Conservation (phyloP, 257 asterid genomes). For the Capsicum chinense region DNA sequence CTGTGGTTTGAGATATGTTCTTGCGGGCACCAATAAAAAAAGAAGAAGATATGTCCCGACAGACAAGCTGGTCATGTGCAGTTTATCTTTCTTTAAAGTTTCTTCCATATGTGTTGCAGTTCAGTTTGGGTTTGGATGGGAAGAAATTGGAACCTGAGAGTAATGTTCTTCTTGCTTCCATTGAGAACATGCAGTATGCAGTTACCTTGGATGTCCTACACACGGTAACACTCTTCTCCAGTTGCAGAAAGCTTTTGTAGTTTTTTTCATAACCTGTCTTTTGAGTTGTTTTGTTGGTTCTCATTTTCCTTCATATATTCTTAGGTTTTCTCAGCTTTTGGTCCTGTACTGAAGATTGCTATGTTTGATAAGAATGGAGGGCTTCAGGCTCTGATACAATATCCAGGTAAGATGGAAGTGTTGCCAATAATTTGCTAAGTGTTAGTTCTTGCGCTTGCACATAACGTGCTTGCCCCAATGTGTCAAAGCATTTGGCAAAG, state of each 20-base stretch:
- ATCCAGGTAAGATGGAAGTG: slow-evolving; percentile 63
- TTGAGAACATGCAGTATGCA: slow-evolving; percentile 98
- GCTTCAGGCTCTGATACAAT: slow-evolving; percentile 88
- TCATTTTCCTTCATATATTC: slow-evolving; percentile 24
- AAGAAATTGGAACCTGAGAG: slow-evolving; percentile 90
- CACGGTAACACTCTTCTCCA: slow-evolving; percentile 54
- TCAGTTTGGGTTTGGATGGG: slow-evolving; percentile 82
- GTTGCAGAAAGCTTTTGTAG: not conserved
- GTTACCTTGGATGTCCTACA: slow-evolving; percentile 90
- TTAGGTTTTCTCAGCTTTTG: slow-evolving; percentile 85
- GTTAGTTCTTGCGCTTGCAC: slow-evolving; percentile 5
- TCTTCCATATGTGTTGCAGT: slow-evolving; percentile 50
- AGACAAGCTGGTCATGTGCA: slow-evolving; percentile 3
- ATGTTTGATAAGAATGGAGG: slow-evolving; percentile 92
- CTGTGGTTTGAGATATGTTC: slow-evolving; percentile 24
- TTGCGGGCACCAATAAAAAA: not conserved
- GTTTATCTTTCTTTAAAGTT: not conserved
- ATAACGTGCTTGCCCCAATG: not conserved
- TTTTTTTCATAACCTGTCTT: slow-evolving; percentile 1
- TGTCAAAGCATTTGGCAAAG: not conserved
- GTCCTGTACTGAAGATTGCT: slow-evolving; percentile 86
- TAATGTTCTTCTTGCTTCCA: slow-evolving; percentile 96
- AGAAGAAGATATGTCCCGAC: not conserved
- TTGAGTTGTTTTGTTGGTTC: slow-evolving; percentile 22
- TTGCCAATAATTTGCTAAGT: not conserved